phyloP scores from a whole-genome alignment of 768 basidiomycete species.

The Pulveroboletus sp. region DNA sequence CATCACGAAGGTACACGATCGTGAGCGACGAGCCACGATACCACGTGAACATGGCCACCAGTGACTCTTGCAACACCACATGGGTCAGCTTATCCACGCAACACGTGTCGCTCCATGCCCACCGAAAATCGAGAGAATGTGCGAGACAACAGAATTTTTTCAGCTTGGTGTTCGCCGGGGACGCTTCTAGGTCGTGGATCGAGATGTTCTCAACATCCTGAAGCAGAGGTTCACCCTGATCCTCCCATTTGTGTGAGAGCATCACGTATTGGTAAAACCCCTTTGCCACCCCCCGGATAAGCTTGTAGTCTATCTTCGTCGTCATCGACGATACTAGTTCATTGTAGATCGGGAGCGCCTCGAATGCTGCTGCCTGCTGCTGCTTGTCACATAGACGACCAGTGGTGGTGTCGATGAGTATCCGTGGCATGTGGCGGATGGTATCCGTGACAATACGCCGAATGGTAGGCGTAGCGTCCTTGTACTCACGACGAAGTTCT shows the following conservation, averaged over 20 bases:
- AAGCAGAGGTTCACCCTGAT: neutral
- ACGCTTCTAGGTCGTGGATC: neutral
- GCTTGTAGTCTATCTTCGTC: neutral
- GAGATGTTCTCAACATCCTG: constrained; percentile 1
- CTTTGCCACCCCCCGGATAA: neutral
- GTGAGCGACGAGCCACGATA: constrained; percentile 6
- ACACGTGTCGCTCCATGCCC: constrained; percentile 12
- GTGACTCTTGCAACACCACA: neutral
- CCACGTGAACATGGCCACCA: constrained; percentile 14
- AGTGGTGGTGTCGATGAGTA: constrained; percentile 3
- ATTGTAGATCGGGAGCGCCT: neutral
- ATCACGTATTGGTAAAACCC: constrained; percentile 4
- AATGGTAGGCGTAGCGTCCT: neutral
- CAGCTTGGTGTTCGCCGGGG: neutral
- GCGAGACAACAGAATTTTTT: neutral
- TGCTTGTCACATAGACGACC: constrained; percentile 1
- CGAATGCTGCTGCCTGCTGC: constrained; percentile 4
- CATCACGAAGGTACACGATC: constrained; percentile 2
- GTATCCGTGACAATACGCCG: neutral
- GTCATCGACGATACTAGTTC: constrained; percentile 4
- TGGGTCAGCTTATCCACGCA: constrained; percentile 2
- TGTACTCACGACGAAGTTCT: neutral
- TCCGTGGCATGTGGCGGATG: neutral
- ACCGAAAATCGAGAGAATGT: neutral
- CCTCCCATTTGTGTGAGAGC: constrained; percentile 4